Conservation (phyloP, 345 rosid genomes). For the Pistacia vera region DNA sequence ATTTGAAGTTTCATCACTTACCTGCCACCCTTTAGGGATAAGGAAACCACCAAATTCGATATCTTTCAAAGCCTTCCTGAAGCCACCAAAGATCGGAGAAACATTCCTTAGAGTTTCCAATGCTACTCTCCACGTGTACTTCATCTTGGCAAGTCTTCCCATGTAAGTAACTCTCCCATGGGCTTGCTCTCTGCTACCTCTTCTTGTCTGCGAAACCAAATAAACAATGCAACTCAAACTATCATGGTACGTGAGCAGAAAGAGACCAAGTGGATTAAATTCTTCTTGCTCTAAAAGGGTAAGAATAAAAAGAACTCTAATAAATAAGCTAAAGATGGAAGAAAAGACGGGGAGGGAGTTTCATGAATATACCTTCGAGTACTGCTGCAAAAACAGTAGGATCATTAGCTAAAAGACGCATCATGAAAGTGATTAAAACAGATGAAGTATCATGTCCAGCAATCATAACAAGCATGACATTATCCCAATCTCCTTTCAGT, state of each 20-base stretch:
- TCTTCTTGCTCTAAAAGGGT: neutral
- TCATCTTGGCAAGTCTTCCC: constrained; percentile 66
- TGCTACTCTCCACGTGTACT: constrained; percentile 65
- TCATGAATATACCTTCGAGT: constrained; percentile 41
- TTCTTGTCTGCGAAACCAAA: constrained; percentile 44
- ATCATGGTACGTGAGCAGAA: neutral
- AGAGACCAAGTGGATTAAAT: neutral
- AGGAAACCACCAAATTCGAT: constrained; percentile 41
- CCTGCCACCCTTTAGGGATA: constrained; percentile 61
- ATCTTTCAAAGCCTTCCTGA: constrained; percentile 47
- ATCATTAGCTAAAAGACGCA: constrained; percentile 44
- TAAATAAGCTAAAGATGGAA: neutral
- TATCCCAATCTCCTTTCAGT: constrained; percentile 56
- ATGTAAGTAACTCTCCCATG: constrained; percentile 38
- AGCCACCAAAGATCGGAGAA: constrained; percentile 54
- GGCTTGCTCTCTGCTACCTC: constrained; percentile 46
- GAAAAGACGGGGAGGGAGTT: neutral
- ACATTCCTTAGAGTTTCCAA: constrained; percentile 51
- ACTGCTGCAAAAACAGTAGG: constrained; percentile 42
- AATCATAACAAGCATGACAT: constrained; percentile 50
- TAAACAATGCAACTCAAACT: neutral
- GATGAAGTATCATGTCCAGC: constrained; percentile 66
- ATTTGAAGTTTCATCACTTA: constrained; percentile 14
- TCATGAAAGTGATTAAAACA: constrained; percentile 46
- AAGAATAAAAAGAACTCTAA: neutral